Conservation (phyloP, 306 rosid genomes). For the Rosa lucieae region DNA sequence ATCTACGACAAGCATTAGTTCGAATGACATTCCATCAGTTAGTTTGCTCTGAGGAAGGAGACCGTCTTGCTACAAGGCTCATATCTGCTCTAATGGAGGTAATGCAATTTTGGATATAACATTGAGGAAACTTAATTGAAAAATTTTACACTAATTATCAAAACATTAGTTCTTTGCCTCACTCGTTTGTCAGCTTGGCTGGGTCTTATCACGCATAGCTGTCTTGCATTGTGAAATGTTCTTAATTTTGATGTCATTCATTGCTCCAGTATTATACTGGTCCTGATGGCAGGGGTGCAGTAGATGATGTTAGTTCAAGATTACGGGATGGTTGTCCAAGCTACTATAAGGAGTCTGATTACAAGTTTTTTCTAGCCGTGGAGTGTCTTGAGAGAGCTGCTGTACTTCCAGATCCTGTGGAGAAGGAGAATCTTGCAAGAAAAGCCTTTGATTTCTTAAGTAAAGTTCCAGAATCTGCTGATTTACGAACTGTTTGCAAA, state of each 20-base stretch:
- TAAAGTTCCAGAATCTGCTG: constrained; percentile 96
- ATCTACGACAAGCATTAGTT: constrained; percentile 58
- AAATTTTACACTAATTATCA: constrained; percentile 12
- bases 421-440: constrained; percentile 80
- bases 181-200: constrained; percentile 5
- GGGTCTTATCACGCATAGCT: neutral
- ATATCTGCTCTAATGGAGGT: constrained; percentile 97
- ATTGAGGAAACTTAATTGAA: constrained; percentile 18
- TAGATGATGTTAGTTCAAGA: constrained; percentile 89
- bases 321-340: constrained; percentile 98
- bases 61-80: constrained; percentile 79
- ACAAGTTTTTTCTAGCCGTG: constrained; percentile 93
- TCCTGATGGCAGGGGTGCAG: constrained; percentile 98
- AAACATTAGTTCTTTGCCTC: constrained; percentile 8
- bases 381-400: constrained; percentile 97
- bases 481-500: constrained; percentile 83
- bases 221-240: constrained; percentile 26
- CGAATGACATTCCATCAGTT: constrained; percentile 88
- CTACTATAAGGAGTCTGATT: constrained; percentile 96
- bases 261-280: constrained; percentile 82
- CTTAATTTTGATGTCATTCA: constrained; percentile 25
- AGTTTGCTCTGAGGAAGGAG: constrained; percentile 96
- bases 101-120: constrained; percentile 30
- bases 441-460: constrained; percentile 84
- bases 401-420: constrained; percentile 59